phyloP scores from a whole-genome alignment of 768 basidiomycete species.

The Leccinum incarnatum region DNA sequence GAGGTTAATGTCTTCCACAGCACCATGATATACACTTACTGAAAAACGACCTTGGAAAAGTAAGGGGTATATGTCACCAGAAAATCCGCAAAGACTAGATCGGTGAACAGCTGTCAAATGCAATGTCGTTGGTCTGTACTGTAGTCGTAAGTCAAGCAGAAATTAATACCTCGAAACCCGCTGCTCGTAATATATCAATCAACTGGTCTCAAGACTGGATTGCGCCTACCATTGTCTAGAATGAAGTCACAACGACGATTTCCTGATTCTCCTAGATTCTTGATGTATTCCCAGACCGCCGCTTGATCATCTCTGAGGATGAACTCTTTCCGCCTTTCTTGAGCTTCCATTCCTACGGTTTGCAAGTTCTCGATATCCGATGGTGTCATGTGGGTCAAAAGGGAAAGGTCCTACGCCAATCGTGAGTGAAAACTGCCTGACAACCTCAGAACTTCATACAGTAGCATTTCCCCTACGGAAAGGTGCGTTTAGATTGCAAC shows the following conservation, averaged over 20 bases:
- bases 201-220: background rate
- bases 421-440: background rate
- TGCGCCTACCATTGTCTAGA: constrained; percentile 76
- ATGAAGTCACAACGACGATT: constrained; percentile 72
- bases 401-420: constrained; percentile 75
- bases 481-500: constrained; percentile 2
- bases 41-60: constrained; percentile 80
- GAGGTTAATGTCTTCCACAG: constrained; percentile 10
- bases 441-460: constrained; percentile 37
- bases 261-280: constrained; percentile 42
- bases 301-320: constrained; percentile 85
- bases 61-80: constrained; percentile 86
- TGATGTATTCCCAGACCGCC: constrained; percentile 69
- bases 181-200: constrained; percentile 36
- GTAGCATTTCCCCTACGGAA: constrained; percentile 87
- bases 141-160: background rate
- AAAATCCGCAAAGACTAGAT: constrained; percentile 91
- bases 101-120: constrained; percentile 76
- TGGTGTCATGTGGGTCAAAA: constrained; percentile 81
- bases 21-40: constrained; percentile 50
- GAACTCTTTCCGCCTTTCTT: constrained; percentile 68
- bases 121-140: background rate
- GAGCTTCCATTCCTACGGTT: constrained; percentile 76
- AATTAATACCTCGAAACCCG: constrained; percentile 79
- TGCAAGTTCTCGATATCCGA: constrained; percentile 84